Percentiles rank a stretch among this genome's conserved stretches.
These are phyloP conservation scores for Knoxdaviesia capensis DNA, from an alignment of 2,329 filamentous ascomycete species.

Conservation along the genomic window DNA sequence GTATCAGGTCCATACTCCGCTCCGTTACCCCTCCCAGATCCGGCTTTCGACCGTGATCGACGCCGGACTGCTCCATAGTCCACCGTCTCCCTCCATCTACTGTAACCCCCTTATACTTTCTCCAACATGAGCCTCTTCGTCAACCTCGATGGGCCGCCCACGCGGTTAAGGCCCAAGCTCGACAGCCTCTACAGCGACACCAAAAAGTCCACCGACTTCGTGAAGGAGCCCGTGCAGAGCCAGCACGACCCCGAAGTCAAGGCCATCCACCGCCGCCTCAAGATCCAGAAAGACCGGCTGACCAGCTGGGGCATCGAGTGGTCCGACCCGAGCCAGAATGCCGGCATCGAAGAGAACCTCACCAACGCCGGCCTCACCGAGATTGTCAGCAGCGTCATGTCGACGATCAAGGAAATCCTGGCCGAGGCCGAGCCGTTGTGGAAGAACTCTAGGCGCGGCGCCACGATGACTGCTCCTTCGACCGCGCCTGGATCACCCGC, in stretches of 20 bases:
- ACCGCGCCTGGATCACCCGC: constrained; percentile 6
- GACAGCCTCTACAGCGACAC: constrained; percentile 65
- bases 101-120: not conserved
- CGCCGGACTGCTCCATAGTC: not conserved
- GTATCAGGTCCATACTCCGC: too few relatives aligned
- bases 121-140: constrained; percentile 27
- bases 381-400: constrained; percentile 59
- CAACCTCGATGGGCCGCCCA: constrained; percentile 30
- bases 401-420: constrained; percentile 61
- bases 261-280: constrained; percentile 52
- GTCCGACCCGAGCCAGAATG: constrained; percentile 48
- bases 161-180: constrained; percentile 21
- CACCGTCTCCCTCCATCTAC: not conserved
- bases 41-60: too few relatives aligned
- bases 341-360: constrained; percentile 50
- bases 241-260: constrained; percentile 49
- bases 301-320: constrained; percentile 67
- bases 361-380: constrained; percentile 59
- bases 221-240: constrained; percentile 42
- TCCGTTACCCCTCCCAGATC: too few relatives aligned
- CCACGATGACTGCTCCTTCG: not conserved
- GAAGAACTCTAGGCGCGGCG: constrained; percentile 31
- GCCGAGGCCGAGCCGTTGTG: constrained; percentile 58
- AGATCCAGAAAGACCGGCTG: constrained; percentile 62
- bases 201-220: constrained; percentile 57